Percentiles rank a stretch among this genome's conserved stretches.
Conservation (phyloP, 2,329 filamentous ascomycete genomes). For the Fusarium miscanthi region DNA sequence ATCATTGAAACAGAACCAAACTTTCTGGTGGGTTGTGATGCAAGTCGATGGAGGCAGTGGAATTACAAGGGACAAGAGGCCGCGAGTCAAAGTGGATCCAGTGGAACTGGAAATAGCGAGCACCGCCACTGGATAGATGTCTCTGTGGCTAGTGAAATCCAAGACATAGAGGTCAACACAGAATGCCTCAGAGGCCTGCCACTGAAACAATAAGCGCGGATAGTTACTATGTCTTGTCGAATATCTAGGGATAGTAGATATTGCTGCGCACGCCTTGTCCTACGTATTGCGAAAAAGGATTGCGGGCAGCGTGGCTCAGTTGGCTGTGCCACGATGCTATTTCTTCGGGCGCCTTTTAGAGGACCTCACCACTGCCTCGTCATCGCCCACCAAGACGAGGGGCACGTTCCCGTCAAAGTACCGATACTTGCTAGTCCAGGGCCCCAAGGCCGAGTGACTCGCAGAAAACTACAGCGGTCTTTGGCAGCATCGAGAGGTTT, state of each 20-base stretch:
- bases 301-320: constrained; percentile 40
- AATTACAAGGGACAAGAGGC: constrained; percentile 41
- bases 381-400: constrained; percentile 49
- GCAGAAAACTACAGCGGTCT: constrained; percentile 30
- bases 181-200: constrained; percentile 16
- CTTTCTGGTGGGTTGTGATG: constrained; percentile 28
- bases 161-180: not conserved
- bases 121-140: constrained; percentile 24
- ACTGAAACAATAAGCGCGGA: constrained; percentile 26
- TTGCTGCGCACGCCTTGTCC: constrained; percentile 24
- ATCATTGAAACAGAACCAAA: constrained; percentile 31
- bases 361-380: constrained; percentile 52
- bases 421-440: constrained; percentile 40
- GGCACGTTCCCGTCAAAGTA: constrained; percentile 45
- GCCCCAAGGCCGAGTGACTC: constrained; percentile 35
- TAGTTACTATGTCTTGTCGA: not conserved
- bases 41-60: constrained; percentile 28
- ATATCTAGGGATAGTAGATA: not conserved
- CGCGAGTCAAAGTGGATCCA: constrained; percentile 38
- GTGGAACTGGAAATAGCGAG: constrained; percentile 31
- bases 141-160: constrained; percentile 30
- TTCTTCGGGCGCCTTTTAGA: constrained; percentile 24
- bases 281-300: constrained; percentile 17
- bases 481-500: constrained; percentile 22
- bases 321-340: constrained; percentile 43